Conservation (phyloP, 2,329 filamentous ascomycete genomes). For the Alternaria alternata region DNA sequence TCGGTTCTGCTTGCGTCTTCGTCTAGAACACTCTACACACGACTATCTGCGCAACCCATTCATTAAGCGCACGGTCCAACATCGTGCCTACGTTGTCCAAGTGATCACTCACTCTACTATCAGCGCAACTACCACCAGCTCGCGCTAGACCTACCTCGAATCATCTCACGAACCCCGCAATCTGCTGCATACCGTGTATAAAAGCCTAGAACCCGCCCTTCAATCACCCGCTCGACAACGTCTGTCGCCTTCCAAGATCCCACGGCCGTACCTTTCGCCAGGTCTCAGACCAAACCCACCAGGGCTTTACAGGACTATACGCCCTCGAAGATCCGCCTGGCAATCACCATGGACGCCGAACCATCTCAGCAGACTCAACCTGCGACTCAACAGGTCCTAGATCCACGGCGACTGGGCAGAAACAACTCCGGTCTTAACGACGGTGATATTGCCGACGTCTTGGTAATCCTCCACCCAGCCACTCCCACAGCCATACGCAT, state of each 20-base stretch:
- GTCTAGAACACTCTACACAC: slow-evolving; percentile 2
- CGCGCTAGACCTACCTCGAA: slow-evolving; percentile 5
- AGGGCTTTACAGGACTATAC: neutral
- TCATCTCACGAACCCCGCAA: slow-evolving; percentile 3
- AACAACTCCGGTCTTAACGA: slow-evolving; percentile 85
- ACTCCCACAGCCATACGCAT: slow-evolving; percentile 76
- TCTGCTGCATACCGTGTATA: slow-evolving; percentile 1
- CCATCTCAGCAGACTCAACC: slow-evolving; percentile 60
- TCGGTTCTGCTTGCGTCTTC: neutral
- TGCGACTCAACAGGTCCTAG: slow-evolving; percentile 80
- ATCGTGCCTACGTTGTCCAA: slow-evolving; percentile 11
- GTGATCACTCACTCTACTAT: slow-evolving; percentile 8
- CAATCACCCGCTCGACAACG: neutral
- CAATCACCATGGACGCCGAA: slow-evolving; percentile 26
- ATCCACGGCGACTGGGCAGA: slow-evolving; percentile 79
- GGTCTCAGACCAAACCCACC: neutral
- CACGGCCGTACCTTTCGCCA: neutral
- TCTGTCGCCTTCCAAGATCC: neutral
- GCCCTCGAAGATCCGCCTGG: neutral
- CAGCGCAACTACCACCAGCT: slow-evolving; percentile 11
- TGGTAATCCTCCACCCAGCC: slow-evolving; percentile 85
- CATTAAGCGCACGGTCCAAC: slow-evolving; percentile 10
- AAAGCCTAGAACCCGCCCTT: neutral
- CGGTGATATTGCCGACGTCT: slow-evolving; percentile 84
- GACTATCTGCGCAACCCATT: neutral